phyloP scores from a whole-genome alignment of 208 protist genomes.

The Trypanosomatidae sp. region DNA sequence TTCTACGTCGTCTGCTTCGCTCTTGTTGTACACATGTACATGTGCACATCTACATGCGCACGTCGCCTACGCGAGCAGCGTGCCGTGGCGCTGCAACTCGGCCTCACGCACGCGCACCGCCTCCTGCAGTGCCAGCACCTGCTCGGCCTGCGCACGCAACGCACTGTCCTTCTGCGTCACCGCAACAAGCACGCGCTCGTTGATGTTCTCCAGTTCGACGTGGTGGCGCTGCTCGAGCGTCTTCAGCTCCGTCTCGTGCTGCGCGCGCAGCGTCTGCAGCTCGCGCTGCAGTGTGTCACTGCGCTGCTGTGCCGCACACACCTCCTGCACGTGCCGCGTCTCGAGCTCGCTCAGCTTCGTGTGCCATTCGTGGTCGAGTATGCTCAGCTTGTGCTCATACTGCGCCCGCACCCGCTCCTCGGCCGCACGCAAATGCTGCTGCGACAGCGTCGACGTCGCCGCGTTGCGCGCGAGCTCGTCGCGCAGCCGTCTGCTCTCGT shows the following conservation, averaged over 20 bases:
- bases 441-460: conserved; percentile 8
- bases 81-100: conserved; percentile 49
- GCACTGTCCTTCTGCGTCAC: conserved; percentile 70
- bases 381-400: conserved; percentile 27
- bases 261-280: conserved; percentile 13
- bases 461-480: no score
- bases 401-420: conserved; percentile 31
- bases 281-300: conserved; percentile 18
- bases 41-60: no score
- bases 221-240: conserved; percentile 64
- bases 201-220: conserved; percentile 62
- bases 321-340: conserved; percentile 32
- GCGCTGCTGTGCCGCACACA: conserved; percentile 32
- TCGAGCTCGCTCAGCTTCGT: conserved; percentile 45
- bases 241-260: conserved; percentile 30
- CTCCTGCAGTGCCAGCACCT: conserved; percentile 56
- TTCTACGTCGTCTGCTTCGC: no score
- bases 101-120: conserved; percentile 51
- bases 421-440: conserved; percentile 37
- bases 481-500: conserved; percentile 3
- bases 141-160: conserved; percentile 41
- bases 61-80: conserved; percentile 17
- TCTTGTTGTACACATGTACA: background rate
- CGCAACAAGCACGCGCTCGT: conserved; percentile 67
- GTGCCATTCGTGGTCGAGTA: conserved; percentile 60